Evolutionary conservation across 2,329 filamentous ascomycete genomes (phyloP), one percentile per base, ranked within the genome.

Genomic region (Colletotrichum sansevieriae): DNA sequence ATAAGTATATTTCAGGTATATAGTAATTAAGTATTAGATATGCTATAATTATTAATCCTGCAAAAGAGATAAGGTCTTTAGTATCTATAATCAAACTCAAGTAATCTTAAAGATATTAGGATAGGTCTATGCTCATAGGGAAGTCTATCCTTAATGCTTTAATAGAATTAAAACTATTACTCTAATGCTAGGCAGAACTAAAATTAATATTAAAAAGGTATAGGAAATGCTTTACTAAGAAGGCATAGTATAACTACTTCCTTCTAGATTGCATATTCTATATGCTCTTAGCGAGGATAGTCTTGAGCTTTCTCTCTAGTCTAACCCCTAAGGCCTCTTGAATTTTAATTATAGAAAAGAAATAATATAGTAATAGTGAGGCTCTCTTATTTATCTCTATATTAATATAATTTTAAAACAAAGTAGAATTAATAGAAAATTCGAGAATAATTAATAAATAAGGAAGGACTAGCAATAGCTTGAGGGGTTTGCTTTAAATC

Each of bases 1-100:
- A 46, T 5, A 46, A 18, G n/a, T 46, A n/a, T n/a, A 46, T 46
- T 20, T 46, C n/a, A 4, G n/a, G 43, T 46, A 46, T 7, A 7
- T 46, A 46, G 43, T 46, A 7, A 46, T 46, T 7, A 1, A 46
- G 43, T 46, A 46, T 46, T 46, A 46, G 43, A 46, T 7, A 46
- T 18, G n/a, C n/a, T 46, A n/a, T n/a, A 46, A 46, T 46, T 46
- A 7, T 46, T 46, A 7, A 46, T 46, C 43, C 43, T 7, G n/a
- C 43, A 46, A 46, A 46, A 46, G 43, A 46, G 15, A 46, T 7
- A 46, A 46, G n/a, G 43, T 46, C n/a, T 46, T 46, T 46, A 46
- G n/a, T n/a, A 10, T 18, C 43, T 46, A 7, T 46, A 7, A 46
- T 46, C n/a, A 46, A 46, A 46, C 15, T 46, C n/a, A 46, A 46